A percentile compares a stretch with the other conserved stretches of the same genome.
These are phyloP conservation scores for Buddleja alternifolia DNA, from an alignment of 257 asterid species.

Conservation along the genomic window DNA sequence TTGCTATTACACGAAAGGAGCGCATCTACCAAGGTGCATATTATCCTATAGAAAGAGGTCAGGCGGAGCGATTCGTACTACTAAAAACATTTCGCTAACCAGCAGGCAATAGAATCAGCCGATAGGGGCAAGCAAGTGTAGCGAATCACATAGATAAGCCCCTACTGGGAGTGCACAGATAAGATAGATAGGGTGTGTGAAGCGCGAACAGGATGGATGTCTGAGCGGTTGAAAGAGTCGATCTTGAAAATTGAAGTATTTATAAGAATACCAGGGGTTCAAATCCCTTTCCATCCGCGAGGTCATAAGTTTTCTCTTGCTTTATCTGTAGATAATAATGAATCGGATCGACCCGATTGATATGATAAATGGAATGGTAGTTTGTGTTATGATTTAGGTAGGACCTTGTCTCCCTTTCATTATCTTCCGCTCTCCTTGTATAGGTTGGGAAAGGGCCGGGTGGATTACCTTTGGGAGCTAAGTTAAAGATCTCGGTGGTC, in stretches of 20 bases:
- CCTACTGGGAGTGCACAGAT: too few species aligned
- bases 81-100: too few species aligned
- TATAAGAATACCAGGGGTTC: not conserved
- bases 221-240: not conserved
- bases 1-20: too few species aligned
- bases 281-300: not conserved
- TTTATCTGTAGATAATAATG: slow-evolving; percentile 9
- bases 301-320: slow-evolving; percentile 10
- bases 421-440: slow-evolving; percentile 20
- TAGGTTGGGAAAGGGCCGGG: slow-evolving; percentile 13
- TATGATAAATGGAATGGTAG: slow-evolving; percentile 6
- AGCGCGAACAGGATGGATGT: not conserved
- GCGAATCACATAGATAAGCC: too few species aligned
- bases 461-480: too few species aligned
- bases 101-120: too few species aligned
- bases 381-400: slow-evolving; percentile 1
- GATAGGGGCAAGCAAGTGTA: too few species aligned
- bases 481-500: too few species aligned
- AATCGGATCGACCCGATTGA: not conserved
- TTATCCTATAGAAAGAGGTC: too few species aligned
- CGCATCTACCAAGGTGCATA: too few species aligned
- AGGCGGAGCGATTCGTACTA: too few species aligned
- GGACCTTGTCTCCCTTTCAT: slow-evolving; percentile 21
- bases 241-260: not conserved
- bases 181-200: not conserved